A percentile compares a stretch with the other conserved stretches of the same genome.
phyloP scores from a whole-genome alignment of 352 stramenopile species.

The Pythium plurisporium region DNA sequence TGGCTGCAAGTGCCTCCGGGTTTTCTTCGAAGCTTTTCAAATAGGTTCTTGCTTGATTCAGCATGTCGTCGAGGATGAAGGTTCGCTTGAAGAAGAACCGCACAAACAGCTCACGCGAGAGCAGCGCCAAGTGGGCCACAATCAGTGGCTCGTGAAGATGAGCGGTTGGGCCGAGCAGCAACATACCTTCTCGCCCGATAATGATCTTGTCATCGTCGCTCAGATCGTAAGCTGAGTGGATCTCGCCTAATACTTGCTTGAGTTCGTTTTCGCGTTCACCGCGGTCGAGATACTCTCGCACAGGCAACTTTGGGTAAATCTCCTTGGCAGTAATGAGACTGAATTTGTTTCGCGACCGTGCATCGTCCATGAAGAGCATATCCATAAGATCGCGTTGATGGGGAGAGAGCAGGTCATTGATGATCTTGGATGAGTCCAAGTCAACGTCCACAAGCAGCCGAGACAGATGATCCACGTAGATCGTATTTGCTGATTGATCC shows the following conservation, averaged over 20 bases:
- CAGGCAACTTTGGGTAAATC: slow-evolving; percentile 94
- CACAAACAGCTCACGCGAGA: slow-evolving; percentile 92
- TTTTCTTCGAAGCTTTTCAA: slow-evolving; percentile 92
- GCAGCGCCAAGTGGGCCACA: slow-evolving; percentile 89
- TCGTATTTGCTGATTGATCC: slow-evolving; percentile 93
- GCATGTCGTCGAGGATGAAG: slow-evolving; percentile 95
- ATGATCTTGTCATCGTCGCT: slow-evolving; percentile 93
- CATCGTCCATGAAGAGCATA: slow-evolving; percentile 92
- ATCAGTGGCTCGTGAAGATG: slow-evolving; percentile 87
- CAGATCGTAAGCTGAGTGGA: slow-evolving; percentile 93
- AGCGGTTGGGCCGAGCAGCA: slow-evolving; percentile 85
- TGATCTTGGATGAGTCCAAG: slow-evolving; percentile 90
- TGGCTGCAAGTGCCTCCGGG: slow-evolving; percentile 85
- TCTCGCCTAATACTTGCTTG: slow-evolving; percentile 92
- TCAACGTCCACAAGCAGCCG: slow-evolving; percentile 94
- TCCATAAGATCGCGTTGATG: slow-evolving; percentile 94
- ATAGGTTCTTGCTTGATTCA: slow-evolving; percentile 90
- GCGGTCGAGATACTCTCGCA: slow-evolving; percentile 96
- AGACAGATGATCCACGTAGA: slow-evolving; percentile 93
- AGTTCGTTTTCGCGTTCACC: slow-evolving; percentile 96
- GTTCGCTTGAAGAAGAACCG: slow-evolving; percentile 93
- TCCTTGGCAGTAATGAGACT: slow-evolving; percentile 97
- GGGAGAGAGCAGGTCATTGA: slow-evolving; percentile 92
- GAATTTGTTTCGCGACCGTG: slow-evolving; percentile 92
- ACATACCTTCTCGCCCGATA: slow-evolving; percentile 90